Evolutionary conservation across 768 basidiomycete species (phyloP).

Genomic region (Pisolithus marmoratus): DNA sequence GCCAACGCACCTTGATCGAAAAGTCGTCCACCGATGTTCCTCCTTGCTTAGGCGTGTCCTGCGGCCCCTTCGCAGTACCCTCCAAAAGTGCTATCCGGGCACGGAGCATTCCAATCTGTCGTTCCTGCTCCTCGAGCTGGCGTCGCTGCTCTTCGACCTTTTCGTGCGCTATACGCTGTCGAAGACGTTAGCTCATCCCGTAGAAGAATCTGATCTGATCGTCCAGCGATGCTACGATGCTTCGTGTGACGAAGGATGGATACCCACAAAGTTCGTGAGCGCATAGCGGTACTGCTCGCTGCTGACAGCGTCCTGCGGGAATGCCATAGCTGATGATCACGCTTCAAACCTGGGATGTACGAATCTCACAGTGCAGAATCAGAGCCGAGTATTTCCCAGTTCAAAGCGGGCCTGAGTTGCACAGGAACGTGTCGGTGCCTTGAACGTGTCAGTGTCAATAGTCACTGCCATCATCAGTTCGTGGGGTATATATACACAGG

Average conservation of each 20-base stretch:
- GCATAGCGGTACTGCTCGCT: conserved; percentile 79
- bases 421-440: too few species aligned
- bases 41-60: conserved; percentile 32
- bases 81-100: conserved; percentile 70
- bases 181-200: not conserved
- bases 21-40: conserved; percentile 79
- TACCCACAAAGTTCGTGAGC: conserved; percentile 71
- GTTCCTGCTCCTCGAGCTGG: conserved; percentile 80
- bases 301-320: conserved; percentile 30
- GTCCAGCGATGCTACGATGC: not conserved
- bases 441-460: not conserved
- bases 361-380: too few species aligned
- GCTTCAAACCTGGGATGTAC: too few species aligned
- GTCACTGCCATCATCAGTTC: not conserved
- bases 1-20: conserved; percentile 65
- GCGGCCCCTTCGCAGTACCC: conserved; percentile 44
- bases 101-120: conserved; percentile 69
- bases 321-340: conserved; percentile 10
- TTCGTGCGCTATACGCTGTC: conserved; percentile 79
- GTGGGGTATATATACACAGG: too few species aligned
- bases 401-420: too few species aligned
- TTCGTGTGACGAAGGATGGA: not conserved
- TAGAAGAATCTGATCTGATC: not conserved
- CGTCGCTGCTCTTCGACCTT: conserved; percentile 78
- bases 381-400: too few species aligned